phyloP scores from a whole-genome alignment of 345 rosid species.

The Lumnitzera littorea region DNA sequence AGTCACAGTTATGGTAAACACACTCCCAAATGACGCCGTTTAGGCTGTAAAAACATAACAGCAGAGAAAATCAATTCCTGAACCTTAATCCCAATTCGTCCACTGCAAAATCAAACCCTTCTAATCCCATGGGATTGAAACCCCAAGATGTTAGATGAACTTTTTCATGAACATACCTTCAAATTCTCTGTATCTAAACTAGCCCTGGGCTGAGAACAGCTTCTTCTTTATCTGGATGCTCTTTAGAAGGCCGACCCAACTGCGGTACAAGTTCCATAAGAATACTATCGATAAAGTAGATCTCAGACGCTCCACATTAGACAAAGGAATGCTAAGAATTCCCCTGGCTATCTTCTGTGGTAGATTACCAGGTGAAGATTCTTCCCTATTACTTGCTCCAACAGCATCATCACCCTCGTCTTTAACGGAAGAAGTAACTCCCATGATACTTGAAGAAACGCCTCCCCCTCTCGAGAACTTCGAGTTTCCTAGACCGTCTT shows the following conservation, averaged over 20 bases:
- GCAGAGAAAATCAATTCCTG: no score
- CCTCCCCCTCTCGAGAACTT: conserved; percentile 91
- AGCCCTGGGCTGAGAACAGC: conserved; percentile 88
- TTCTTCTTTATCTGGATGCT: conserved; percentile 93
- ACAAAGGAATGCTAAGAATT: conserved; percentile 70
- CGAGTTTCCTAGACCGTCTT: conserved; percentile 68
- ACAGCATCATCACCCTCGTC: conserved; percentile 54
- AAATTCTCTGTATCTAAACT: conserved; percentile 91
- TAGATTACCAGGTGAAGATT: conserved; percentile 33
- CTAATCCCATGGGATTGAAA: no score
- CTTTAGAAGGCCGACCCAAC: conserved; percentile 66
- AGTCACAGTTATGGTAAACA: no score
- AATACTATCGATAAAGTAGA: conserved; percentile 77
- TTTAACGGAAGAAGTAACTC: conserved; percentile 50
- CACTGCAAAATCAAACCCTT: no score
- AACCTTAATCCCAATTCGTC: no score
- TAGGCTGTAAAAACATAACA: no score
- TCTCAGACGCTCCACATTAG: conserved; percentile 87
- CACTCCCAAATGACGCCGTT: no score
- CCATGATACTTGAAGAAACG: conserved; percentile 68
- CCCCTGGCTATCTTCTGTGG: conserved; percentile 74
- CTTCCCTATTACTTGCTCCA: conserved; percentile 39
- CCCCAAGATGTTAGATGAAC: not conserved
- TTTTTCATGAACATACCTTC: conserved; percentile 59
- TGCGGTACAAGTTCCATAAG: conserved; percentile 84